Percentiles rank a stretch among this genome's conserved stretches.
Evolutionary conservation across 163 green algal species (phyloP).

Genomic region (Scenedesmus sp.): DNA sequence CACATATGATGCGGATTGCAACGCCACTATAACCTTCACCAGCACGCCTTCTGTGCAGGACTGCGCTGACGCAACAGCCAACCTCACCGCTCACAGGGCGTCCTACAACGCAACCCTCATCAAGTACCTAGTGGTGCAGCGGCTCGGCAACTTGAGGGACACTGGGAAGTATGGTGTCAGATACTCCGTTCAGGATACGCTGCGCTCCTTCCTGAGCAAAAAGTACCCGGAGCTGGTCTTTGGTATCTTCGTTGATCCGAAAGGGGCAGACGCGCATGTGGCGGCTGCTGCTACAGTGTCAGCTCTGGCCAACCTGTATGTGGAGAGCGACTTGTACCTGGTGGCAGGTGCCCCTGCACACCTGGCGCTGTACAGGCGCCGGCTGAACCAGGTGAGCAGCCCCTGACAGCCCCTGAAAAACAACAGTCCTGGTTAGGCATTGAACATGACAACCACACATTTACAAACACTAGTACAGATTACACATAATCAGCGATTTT

Average conservation of each 20-base stretch:
- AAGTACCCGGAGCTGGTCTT: conserved; percentile 60
- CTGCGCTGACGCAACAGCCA: conserved; percentile 5
- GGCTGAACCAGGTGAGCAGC: conserved; percentile 17
- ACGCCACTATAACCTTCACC: conserved; percentile 6
- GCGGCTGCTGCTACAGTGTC: not conserved
- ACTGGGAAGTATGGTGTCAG: conserved; percentile 61
- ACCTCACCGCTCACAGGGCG: conserved; percentile 35
- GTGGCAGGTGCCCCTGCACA: conserved; percentile 33
- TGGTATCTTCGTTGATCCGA: conserved; percentile 55
- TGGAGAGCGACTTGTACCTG: conserved; percentile 49
- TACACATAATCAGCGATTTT: too few relatives aligned
- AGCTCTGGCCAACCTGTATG: conserved; percentile 57
- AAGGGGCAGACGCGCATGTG: conserved; percentile 36
- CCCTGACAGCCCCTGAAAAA: not conserved
- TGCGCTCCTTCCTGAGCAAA: conserved; percentile 51
- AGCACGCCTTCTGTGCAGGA: not conserved
- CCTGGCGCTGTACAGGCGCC: conserved; percentile 42
- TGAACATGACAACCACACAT: not conserved
- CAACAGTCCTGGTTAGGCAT: not conserved
- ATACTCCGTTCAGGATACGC: conserved; percentile 43
- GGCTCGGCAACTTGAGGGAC: conserved; percentile 56
- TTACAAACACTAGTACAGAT: not conserved
- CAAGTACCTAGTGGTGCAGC: conserved; percentile 49
- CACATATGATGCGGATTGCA: conserved; percentile 17
- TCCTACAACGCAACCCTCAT: conserved; percentile 35